Base-by-base conservation (phyloP, 192 early-diverging fungal species). In the Umbelopsis isabellina region DNA sequence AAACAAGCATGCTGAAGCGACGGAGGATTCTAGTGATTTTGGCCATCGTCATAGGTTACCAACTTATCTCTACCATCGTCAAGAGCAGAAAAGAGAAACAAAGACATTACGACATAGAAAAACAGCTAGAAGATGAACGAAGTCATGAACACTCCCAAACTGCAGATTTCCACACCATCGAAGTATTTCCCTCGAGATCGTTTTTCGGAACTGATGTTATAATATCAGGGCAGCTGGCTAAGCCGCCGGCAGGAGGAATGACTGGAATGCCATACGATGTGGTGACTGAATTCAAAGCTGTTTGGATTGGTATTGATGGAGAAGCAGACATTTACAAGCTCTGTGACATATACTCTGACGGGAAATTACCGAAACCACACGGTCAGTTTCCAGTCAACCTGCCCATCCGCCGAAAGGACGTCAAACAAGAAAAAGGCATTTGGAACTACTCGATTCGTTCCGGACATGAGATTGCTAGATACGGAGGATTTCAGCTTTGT, bases 271-370 rank as follows among this genome's bases (percentile, higher is more conserved):
- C 55, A 27, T 61, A 18, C 18, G 55, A 61, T 18, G 55, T 61
- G 5, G 12, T 61, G 30, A 30, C 55, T n/a, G 55, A 61, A 61
- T 61, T 61, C 30, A 61, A 61, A 35, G 35, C 49, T 48, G 20
- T 61, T 12, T 69, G 67, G 67, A 49, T 69, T 25, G 67, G 67
- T 10, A 69, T 69, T 18, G 67, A 69, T 21, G 67, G 67, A 44
- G 67, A 69, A 33, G 51, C 35, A 22, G 67, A 49, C 15, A 48
- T 69, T 12, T 52, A 69, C 25, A 69, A 41, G 46, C 20, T 69
- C 2, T 69, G 67, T 47, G 67, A 69, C 67, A 47, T 48, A 44
- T 69, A 69, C 67, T 69, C 49, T 27, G 67, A 49, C 5, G 67
- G 67, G 6, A 49, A 49, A 25, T 8, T 69, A 12, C 51, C 67